Conservation (phyloP, 2,329 filamentous ascomycete species). For the Lecanicillium sp. region DNA sequence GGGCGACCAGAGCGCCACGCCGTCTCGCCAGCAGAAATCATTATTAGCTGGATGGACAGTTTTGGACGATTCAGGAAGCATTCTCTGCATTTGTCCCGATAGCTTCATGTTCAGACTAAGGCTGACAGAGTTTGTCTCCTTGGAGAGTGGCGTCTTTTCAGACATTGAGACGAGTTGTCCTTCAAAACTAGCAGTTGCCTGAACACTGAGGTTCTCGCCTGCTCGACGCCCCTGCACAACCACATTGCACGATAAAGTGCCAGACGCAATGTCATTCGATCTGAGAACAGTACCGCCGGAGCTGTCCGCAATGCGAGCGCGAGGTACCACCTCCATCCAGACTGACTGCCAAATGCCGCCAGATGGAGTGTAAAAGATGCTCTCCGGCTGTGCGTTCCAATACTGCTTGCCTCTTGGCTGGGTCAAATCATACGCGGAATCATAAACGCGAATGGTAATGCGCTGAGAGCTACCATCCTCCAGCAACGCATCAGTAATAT, state of each 20-base stretch:
- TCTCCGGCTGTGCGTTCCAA: slow-evolving; percentile 52
- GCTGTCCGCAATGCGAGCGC: slow-evolving; percentile 43
- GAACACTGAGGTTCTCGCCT: slow-evolving; percentile 37
- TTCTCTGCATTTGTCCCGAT: slow-evolving; percentile 28
- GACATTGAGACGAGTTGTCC: slow-evolving; percentile 37
- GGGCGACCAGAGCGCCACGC: slow-evolving; percentile 54
- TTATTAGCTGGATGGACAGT: slow-evolving; percentile 25
- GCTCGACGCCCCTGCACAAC: slow-evolving; percentile 39
- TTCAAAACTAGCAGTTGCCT: slow-evolving; percentile 44
- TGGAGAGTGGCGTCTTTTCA: slow-evolving; percentile 32
- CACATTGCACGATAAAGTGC: slow-evolving; percentile 41
- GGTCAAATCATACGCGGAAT: slow-evolving; percentile 55
- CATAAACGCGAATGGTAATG: slow-evolving; percentile 50
- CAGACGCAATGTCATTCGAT: slow-evolving; percentile 43
- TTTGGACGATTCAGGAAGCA: slow-evolving; percentile 27
- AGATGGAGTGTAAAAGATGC: slow-evolving; percentile 50
- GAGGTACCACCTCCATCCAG: slow-evolving; percentile 47
- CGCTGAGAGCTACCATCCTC: slow-evolving; percentile 12
- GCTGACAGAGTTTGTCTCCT: slow-evolving; percentile 38
- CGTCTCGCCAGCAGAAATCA: slow-evolving; percentile 37
- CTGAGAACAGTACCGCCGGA: slow-evolving; percentile 49
- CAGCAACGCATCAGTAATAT: slow-evolving; percentile 42
- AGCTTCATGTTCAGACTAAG: slow-evolving; percentile 42
- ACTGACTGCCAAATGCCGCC: slow-evolving; percentile 51
- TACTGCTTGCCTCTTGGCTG: slow-evolving; percentile 63